These are phyloP conservation scores for Arabidopsis lyrata DNA, from an alignment of 441 rosid species.

Conservation along the genomic window DNA sequence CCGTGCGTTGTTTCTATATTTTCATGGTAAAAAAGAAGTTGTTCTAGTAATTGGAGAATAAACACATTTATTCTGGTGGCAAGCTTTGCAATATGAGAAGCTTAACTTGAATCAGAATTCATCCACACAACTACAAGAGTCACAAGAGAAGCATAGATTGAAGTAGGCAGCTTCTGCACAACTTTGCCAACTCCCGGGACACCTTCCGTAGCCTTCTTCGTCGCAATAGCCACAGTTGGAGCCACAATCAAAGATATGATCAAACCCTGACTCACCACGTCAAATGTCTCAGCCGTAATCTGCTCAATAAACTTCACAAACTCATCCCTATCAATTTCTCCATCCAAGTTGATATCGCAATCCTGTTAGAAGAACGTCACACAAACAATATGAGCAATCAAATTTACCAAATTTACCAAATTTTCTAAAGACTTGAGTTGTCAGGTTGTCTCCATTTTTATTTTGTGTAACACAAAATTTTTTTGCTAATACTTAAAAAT, in stretches of 20 bases:
- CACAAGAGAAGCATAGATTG: constrained; percentile 81
- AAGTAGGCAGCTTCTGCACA: constrained; percentile 78
- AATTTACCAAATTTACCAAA: too few species aligned
- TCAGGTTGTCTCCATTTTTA: too few species aligned
- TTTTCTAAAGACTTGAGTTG: too few species aligned
- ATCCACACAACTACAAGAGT: constrained; percentile 70
- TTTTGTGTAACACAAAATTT: too few species aligned
- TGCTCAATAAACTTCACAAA: constrained; percentile 69
- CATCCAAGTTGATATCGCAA: constrained; percentile 79
- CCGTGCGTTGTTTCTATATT: not conserved
- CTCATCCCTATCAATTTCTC: constrained; percentile 76
- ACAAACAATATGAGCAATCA: not conserved
- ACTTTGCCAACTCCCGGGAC: constrained; percentile 86
- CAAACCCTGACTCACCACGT: constrained; percentile 81
- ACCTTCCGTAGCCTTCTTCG: constrained; percentile 85
- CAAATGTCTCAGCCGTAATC: constrained; percentile 66
- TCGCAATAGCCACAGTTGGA: constrained; percentile 86
- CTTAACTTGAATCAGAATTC: constrained; percentile 39
- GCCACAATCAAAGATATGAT: constrained; percentile 79
- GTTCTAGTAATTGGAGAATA: not conserved
- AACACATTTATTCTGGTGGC: constrained; percentile 13
- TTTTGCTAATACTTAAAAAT: too few species aligned
- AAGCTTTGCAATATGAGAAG: constrained; percentile 9
- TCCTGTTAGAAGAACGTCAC: constrained; percentile 49
- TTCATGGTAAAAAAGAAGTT: not conserved